phyloP scores from a whole-genome alignment of 768 basidiomycete genomes.

The Podaxis mareebaensis region DNA sequence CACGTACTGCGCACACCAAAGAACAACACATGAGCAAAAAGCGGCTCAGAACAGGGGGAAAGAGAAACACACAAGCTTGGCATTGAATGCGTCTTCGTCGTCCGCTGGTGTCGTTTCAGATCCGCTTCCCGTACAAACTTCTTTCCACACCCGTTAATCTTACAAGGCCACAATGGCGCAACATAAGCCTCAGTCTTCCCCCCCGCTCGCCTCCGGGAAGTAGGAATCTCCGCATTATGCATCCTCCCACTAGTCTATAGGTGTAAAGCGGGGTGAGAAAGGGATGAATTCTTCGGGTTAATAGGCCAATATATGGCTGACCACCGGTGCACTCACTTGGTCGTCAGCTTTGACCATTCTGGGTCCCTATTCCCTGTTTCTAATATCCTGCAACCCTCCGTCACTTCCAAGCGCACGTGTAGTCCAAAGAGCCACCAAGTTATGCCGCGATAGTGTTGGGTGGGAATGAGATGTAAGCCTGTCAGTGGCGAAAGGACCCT shows the following conservation, averaged over 20 bases:
- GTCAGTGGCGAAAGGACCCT: slow-evolving; percentile 2
- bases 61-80: slow-evolving; percentile 62
- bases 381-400: neutral
- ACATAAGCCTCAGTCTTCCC: slow-evolving; percentile 48
- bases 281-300: too few relatives aligned
- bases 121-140: slow-evolving; percentile 83
- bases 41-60: slow-evolving; percentile 20
- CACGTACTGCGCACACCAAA: slow-evolving; percentile 48
- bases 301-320: too few relatives aligned
- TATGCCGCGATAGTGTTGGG: neutral
- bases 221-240: neutral
- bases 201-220: slow-evolving; percentile 25
- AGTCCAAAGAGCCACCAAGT: neutral
- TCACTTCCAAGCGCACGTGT: slow-evolving; percentile 1
- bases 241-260: neutral
- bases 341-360: slow-evolving; percentile 13
- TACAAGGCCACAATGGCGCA: slow-evolving; percentile 73
- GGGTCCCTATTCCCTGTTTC: neutral
- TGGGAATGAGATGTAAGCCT: neutral
- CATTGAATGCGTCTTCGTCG: slow-evolving; percentile 74
- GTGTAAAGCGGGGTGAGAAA: too few relatives aligned
- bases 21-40: slow-evolving; percentile 1
- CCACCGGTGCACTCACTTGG: neutral
- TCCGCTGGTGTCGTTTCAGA: slow-evolving; percentile 78
- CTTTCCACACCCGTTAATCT: slow-evolving; percentile 79